Evolutionary conservation across 495 filamentous ascomycete genomes (phyloP).

Genomic region (Neurospora intermedia): DNA sequence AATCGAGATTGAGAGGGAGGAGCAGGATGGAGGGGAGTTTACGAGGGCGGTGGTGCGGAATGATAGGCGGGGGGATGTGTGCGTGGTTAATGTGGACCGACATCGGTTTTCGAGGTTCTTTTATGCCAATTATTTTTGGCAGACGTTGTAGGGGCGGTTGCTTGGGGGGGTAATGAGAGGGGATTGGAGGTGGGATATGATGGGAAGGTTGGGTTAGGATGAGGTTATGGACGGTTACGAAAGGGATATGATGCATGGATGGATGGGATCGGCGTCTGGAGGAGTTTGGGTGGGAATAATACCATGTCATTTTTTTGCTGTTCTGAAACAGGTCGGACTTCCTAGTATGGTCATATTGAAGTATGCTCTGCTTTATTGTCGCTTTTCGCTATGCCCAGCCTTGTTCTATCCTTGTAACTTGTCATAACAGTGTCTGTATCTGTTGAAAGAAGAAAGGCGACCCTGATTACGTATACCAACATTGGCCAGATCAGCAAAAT

Average conservation of each 20-base stretch:
- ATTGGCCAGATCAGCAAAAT: background rate
- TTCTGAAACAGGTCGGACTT: background rate
- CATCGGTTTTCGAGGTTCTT: slow-evolving; percentile 77
- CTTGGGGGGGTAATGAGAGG: too few species aligned
- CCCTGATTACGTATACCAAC: background rate
- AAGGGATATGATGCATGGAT: background rate
- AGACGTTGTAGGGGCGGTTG: slow-evolving; percentile 47
- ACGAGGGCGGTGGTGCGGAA: slow-evolving; percentile 80
- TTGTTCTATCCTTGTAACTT: background rate
- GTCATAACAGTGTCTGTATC: background rate
- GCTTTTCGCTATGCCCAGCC: background rate
- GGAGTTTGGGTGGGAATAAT: background rate
- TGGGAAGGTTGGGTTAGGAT: background rate
- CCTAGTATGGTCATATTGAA: background rate
- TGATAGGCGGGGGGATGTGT: slow-evolving; percentile 77
- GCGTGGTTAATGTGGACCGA: slow-evolving; percentile 87
- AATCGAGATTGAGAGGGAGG: slow-evolving; percentile 78
- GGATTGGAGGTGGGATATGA: background rate
- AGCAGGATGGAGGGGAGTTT: slow-evolving; percentile 58
- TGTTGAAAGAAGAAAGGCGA: background rate
- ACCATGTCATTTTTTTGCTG: background rate
- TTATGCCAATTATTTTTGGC: slow-evolving; percentile 95
- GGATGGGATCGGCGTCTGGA: background rate
- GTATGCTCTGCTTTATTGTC: background rate
- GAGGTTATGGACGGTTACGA: background rate